phyloP scores from a whole-genome alignment of 1,284 basidiomycete species.

The Trametes versicolor region DNA sequence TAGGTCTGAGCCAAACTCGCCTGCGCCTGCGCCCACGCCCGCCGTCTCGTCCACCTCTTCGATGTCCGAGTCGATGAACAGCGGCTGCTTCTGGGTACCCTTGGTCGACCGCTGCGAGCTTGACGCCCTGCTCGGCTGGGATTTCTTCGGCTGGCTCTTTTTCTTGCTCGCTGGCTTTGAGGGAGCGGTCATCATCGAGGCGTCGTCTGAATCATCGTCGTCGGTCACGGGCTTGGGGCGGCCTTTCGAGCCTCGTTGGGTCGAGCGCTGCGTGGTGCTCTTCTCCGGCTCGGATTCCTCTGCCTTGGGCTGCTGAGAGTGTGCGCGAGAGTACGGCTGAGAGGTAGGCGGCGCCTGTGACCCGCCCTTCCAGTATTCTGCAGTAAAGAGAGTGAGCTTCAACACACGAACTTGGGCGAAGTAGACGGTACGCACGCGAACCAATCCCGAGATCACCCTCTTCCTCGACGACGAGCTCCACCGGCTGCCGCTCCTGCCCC shows the following conservation, averaged over 20 bases:
- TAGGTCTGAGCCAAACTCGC: neutral
- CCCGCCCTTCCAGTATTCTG: conserved; percentile 64
- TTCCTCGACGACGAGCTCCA: conserved; percentile 64
- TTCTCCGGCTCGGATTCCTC: conserved; percentile 25
- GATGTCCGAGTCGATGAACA: conserved; percentile 1
- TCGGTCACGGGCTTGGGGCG: conserved; percentile 36
- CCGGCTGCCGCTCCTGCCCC: conserved; percentile 46
- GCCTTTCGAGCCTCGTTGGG: conserved; percentile 27
- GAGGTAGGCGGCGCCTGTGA: conserved; percentile 31
- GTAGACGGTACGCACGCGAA: conserved; percentile 48
- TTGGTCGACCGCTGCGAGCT: conserved; percentile 22
- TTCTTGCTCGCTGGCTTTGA: conserved; percentile 33
- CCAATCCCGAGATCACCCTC: conserved; percentile 68
- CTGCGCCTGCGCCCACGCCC: conserved; percentile 22
- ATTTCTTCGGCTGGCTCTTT: neutral
- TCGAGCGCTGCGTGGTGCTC: conserved; percentile 22
- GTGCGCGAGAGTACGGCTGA: conserved; percentile 34
- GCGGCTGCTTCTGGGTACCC: conserved; percentile 18
- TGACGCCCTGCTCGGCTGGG: neutral
- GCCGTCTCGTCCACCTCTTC: conserved; percentile 30
- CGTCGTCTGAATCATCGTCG: conserved; percentile 41
- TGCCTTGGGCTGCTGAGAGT: conserved; percentile 28
- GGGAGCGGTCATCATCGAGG: neutral
- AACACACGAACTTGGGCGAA: neutral
- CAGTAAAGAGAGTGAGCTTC: neutral